Evolutionary conservation across 192 early-diverging fungal genomes (phyloP), one percentile per base, ranked within the genome.

Genomic region (Umbelopsis vinacea): DNA sequence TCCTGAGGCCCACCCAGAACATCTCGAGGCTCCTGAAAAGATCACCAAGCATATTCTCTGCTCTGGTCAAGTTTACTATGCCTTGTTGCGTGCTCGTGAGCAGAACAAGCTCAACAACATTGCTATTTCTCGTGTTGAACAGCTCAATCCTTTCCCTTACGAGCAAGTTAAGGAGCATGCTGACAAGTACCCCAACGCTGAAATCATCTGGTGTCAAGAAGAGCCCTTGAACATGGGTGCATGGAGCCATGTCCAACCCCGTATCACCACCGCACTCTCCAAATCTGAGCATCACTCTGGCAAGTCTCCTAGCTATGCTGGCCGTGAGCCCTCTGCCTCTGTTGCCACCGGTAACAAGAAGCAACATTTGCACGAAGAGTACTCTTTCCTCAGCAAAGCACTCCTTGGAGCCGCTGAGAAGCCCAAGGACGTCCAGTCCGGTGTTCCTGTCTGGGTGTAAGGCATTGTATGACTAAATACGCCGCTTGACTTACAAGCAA

Each of bases 21-120:
- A 83, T 52, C 87, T 97, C 24, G 89, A 87, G 23, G 86, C 86
- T 17, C 91, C 93, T 26, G 93, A 97, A 78, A 79, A 95, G 76
- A 94, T 97, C 84, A 92, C 87, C 78, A 95, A 93, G 37, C 90
- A 97, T 75, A 89, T 99, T 75, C 88, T 99, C 85, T 99, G 97
- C 81, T 85, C 93, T 50, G 97, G 97, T 71, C 96, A 99, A 81
- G 96, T 99, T 50, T 99, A 99, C 89, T 99, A 98, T 87, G 85
- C 92, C 3, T 87, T 97, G 66, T 77, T 91, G 70, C 88, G 88
- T 78, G 96, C 97, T 15, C 91, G 96, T 73, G 91, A 92, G 67
- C 83, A 93, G 48, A 99, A 99, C 93, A 89, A 95, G 76, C 83
- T 98, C 67, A 81, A 88, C 69, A 81, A 98, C 79, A 84, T 96